Base-by-base conservation (phyloP, 306 rosid genomes). In the Castanea mollissima region DNA sequence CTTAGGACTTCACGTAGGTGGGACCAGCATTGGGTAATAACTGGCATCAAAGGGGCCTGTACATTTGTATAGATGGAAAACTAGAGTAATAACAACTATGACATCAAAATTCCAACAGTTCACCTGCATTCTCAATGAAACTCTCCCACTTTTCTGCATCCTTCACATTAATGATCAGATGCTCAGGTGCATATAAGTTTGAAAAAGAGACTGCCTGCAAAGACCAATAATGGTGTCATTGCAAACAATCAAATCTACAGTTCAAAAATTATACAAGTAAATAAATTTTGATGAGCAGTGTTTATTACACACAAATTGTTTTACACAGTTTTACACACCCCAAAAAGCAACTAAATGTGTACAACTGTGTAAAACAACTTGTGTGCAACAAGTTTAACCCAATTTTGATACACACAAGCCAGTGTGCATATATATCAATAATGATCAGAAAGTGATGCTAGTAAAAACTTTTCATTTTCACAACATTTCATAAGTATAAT, bases 101-200 rank as follows among this genome's bases (percentile, higher is more conserved):
- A 64, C 16, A 49, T 25, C 15, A 9, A 67, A 67, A 67, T 67
- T 34, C n/a, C 27, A 34, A 35, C 2, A 67, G 44, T 34, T 64
- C 82, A 93, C 99, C 99, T 75, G 99, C 99, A 84, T 95, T 95
- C 82, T 95, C 96, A 72, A 95, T 89, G 88, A 91, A 90, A 85
- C 89, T 86, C 90, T 95, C 99, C 99, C 98, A 95, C 84, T 90
- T 91, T 74, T 95, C 99, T 32, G 99, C 99, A 74, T 95, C 97
- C 79, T 82, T 83, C 62, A 95, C 98, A 35, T 95, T 95, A 80
- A 93, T 82, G 55, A 95, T 93, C 79, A 93, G 90, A 89, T 95
- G 99, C 87, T 95, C 98, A 0, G 99, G 99, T 76, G 99, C 98
- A 74, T 93, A 95, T 25, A 91, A 72, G 92, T 95, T 95, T 80